Conservation (phyloP, 257 asterid species). For the Avicennia marina region DNA sequence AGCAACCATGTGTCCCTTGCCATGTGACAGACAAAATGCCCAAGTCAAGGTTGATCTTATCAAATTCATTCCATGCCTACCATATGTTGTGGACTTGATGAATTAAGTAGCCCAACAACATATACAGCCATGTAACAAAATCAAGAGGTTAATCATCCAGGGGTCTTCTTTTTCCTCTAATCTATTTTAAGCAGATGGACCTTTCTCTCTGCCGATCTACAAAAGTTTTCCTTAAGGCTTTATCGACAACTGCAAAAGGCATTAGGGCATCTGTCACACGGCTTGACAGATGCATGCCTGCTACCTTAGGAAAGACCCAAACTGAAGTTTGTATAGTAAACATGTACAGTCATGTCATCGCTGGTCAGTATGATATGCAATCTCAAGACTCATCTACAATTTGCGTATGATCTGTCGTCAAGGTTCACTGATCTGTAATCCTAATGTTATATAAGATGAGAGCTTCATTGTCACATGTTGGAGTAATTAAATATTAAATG, state of each 20-base stretch:
- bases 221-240: constrained; percentile 32
- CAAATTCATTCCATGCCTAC: constrained; percentile 19
- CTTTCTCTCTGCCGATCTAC: constrained; percentile 4
- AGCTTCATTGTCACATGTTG: too few relatives aligned
- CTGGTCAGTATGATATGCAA: too few relatives aligned
- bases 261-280: constrained; percentile 27
- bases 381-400: neutral
- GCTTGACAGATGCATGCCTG: constrained; percentile 24
- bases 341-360: too few relatives aligned
- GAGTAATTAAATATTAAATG: too few relatives aligned
- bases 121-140: too few relatives aligned
- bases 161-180: neutral
- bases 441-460: neutral
- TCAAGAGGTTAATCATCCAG: too few relatives aligned
- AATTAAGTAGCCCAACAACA: too few relatives aligned
- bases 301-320: constrained; percentile 1
- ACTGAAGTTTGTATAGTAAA: constrained; percentile 11
- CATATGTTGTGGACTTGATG: constrained; percentile 1
- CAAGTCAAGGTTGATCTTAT: constrained; percentile 42
- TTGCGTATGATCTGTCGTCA: neutral
- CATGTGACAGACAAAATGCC: constrained; percentile 27
- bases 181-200: neutral
- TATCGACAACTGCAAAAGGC: constrained; percentile 38
- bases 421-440: neutral
- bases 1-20: constrained; percentile 44